These are phyloP conservation scores for Blakeslea trispora DNA, from an alignment of 371 early-diverging fungal species.

Conservation along the genomic window DNA sequence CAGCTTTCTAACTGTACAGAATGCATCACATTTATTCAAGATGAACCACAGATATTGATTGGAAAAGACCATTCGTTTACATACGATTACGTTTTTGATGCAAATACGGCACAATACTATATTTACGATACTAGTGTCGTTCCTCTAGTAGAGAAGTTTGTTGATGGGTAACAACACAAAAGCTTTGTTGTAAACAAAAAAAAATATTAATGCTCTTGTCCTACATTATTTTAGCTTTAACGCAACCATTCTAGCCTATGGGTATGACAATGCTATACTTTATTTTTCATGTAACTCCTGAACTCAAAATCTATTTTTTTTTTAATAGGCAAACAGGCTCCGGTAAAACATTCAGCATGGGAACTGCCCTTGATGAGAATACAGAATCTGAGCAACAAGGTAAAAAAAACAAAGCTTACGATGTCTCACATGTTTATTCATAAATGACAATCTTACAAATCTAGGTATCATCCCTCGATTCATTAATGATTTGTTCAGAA, in stretches of 20 bases:
- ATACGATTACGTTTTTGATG: constrained; percentile 85
- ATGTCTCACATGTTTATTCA: no score
- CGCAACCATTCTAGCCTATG: constrained; percentile 95
- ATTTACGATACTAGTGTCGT: constrained; percentile 72
- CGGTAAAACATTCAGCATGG: constrained; percentile 56
- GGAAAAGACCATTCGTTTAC: constrained; percentile 76
- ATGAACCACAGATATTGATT: constrained; percentile 63
- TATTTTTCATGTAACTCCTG: constrained; percentile 16
- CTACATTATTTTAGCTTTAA: constrained; percentile 56
- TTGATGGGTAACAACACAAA: constrained; percentile 74
- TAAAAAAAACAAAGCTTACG: constrained; percentile 3
- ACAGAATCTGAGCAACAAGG: constrained; percentile 34
- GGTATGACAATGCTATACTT: constrained; percentile 54
- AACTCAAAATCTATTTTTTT: constrained; percentile 7
- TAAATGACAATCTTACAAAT: neutral
- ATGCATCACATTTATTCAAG: constrained; percentile 66
- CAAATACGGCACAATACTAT: constrained; percentile 63
- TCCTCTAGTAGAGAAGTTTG: constrained; percentile 80
- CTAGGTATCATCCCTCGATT: constrained; percentile 89
- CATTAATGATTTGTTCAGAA: constrained; percentile 64
- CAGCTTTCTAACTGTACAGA: constrained; percentile 66
- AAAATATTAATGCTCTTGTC: constrained; percentile 9
- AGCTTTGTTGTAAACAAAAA: neutral
- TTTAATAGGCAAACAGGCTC: constrained; percentile 34
- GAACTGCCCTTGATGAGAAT: constrained; percentile 63